These are phyloP conservation scores for Malus fusca DNA, from an alignment of 306 rosid genomes.

Conservation along the genomic window DNA sequence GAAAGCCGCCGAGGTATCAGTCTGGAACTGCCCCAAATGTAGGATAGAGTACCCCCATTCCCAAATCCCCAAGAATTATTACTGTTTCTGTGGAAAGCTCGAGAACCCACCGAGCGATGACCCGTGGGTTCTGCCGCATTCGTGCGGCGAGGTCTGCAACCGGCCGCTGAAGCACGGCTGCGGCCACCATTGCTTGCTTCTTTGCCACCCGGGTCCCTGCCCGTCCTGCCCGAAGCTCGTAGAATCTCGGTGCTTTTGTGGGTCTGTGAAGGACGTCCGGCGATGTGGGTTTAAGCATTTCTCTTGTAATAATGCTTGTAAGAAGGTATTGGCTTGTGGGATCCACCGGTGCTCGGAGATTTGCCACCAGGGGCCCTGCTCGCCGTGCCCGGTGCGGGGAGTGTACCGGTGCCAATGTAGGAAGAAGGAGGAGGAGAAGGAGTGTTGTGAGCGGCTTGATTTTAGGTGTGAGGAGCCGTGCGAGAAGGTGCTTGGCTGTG, in stretches of 20 bases:
- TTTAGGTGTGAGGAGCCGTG: constrained; percentile 58
- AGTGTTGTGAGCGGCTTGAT: constrained; percentile 53
- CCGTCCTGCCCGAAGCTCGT: constrained; percentile 88
- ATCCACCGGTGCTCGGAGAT: constrained; percentile 49
- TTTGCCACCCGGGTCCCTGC: constrained; percentile 95
- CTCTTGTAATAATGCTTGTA: constrained; percentile 54
- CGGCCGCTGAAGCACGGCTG: constrained; percentile 64
- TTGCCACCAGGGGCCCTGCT: constrained; percentile 68
- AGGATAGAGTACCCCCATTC: constrained; percentile 53
- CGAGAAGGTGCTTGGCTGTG: constrained; percentile 55
- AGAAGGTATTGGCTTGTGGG: constrained; percentile 53
- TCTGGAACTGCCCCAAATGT: constrained; percentile 96
- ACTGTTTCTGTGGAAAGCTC: constrained; percentile 76
- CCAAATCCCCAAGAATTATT: constrained; percentile 59
- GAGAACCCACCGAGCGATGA: constrained; percentile 75
- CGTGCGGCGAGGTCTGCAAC: constrained; percentile 80
- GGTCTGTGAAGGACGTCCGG: constrained; percentile 45
- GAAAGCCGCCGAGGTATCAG: constrained; percentile 40
- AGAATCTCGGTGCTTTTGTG: constrained; percentile 66
- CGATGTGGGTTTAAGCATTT: constrained; percentile 77
- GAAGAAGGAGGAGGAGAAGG: constrained; percentile 56
- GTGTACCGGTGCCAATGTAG: constrained; percentile 58
- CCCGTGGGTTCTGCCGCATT: constrained; percentile 91
- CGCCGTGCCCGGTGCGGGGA: constrained; percentile 51
- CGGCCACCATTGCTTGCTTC: constrained; percentile 70